Base-by-base conservation (phyloP, 352 stramenopile species). In the Globisporangium middletonii region DNA sequence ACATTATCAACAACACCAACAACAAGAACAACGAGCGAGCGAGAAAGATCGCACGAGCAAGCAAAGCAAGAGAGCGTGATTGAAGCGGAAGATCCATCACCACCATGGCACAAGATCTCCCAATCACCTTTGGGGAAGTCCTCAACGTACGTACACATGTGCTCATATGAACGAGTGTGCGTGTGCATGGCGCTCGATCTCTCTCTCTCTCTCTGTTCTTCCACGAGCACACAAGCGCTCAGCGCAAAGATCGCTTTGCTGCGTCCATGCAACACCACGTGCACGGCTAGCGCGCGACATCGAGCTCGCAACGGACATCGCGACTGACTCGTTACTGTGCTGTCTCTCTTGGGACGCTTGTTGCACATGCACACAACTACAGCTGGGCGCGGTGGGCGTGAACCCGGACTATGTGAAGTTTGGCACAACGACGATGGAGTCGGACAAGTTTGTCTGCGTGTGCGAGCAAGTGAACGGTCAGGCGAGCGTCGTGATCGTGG, bases 361-460 rank as follows among this genome's bases (percentile, higher is more conserved):
- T 23, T 30, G 16, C 53, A 43, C 28, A 9, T 74, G 59, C 2
- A 37, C 26, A 16, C 8, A 8, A 11, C 47, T 13, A 28, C 63
- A 95, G 85, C 69, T 97, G 75, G 78, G 77, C 65, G 73, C 83
- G 53, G 66, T 97, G 19, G 91, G 91, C 42, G 83, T 97, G 60
- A 92, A 93, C 65, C 74, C 80, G 26, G 86, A 95, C 65, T 95
- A 91, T 86, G 89, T 97, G 60, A 96, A 96, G 79, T 97, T 97
- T 64, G 88, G 87, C 60, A 92, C 86, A 44, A 93, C 92, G 63
- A 96, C 96, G 19, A 98, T 99, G 92, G 95, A 99, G 78, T 98
- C 92, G 62, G 97, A 99, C 73, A 98, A 98, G 76, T 97, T 96
- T 67, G 88, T 98, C 51, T 96, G 83, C 65, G 90, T 97, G 41